Evolutionary conservation across 306 rosid genomes (phyloP), one percentile per base, ranked within the genome.

Genomic region (Crotalaria pallida): DNA sequence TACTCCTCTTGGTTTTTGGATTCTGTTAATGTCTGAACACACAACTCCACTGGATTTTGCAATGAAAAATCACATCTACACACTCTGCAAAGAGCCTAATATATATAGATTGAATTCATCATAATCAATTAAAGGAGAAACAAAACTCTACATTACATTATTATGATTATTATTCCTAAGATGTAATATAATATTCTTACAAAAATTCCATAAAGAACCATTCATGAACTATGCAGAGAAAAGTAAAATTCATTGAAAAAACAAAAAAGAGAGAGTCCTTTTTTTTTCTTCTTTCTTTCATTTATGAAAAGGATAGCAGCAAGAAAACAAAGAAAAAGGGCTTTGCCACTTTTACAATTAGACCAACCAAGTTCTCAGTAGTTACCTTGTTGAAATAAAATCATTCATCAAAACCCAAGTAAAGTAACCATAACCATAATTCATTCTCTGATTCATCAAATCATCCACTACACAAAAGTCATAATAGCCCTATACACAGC

Each of bases 301-400:
- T 67, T 74, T n/a, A 62, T 74, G 80, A 24, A 16, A 53, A 47
- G 63, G 36, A 71, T 24, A 58, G 59, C 51, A 56, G 17, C 62
- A 75, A 17, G 49, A 29, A 41, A 59, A 70, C 18, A 65, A 64
- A 66, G 69, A 58, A 27, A 27, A 65, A 72, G 60, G 76, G 45
- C 57, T 29, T 76, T 76, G 41, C 82, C 77, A 85, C 79, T 79
- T 80, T 80, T 79, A 83, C 94, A 83, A 85, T 88, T 68, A 78
- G 67, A 78, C 79, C 73, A 79, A 78, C 79, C 73, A 79, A 82
- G 83, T 79, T 77, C 55, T 77, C n/a, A n/a, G n/a, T n/a, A n/a
- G 69, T 77, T 77, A 77, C 79, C 80, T 71, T 44, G 58, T 71
- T 56, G 61, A 76, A 65, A n/a, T n/a, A n/a, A 69, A 77, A 80